phyloP scores from a whole-genome alignment of 2,329 filamentous ascomycete species.

The Xylaria sp. region DNA sequence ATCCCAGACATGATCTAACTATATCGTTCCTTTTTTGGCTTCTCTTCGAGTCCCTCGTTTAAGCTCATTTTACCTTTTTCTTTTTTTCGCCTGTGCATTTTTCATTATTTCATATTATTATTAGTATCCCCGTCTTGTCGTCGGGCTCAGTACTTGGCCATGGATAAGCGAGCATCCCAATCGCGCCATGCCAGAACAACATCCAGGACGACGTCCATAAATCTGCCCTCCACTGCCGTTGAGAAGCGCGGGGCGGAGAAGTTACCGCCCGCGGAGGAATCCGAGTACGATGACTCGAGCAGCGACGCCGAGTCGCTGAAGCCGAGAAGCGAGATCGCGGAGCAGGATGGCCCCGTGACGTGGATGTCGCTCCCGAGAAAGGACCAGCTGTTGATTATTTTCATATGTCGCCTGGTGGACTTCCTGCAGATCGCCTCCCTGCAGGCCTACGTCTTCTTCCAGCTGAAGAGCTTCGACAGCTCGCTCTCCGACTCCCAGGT shows the following conservation, averaged over 20 bases:
- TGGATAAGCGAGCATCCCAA: conserved; percentile 8
- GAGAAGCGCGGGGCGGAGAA: conserved; percentile 12
- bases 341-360: conserved; percentile 50
- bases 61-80: too few relatives aligned
- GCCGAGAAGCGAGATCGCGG: conserved; percentile 17
- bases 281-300: conserved; percentile 15
- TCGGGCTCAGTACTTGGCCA: neutral
- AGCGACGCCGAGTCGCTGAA: conserved; percentile 28
- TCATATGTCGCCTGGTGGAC: conserved; percentile 71
- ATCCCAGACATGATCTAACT: conserved; percentile 3
- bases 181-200: conserved; percentile 26
- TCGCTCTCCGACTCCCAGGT: conserved; percentile 58
- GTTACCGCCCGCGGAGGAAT: conserved; percentile 20
- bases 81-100: too few relatives aligned
- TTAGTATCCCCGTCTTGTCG: neutral
- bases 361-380: conserved; percentile 74
- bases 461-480: conserved; percentile 67
- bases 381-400: conserved; percentile 69
- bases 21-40: neutral
- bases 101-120: neutral
- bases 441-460: conserved; percentile 75
- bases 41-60: neutral
- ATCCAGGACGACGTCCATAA: conserved; percentile 29
- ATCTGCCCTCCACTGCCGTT: conserved; percentile 9
- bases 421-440: conserved; percentile 72